phyloP scores from a whole-genome alignment of 495 filamentous ascomycete genomes.

The Parmelia sp. region DNA sequence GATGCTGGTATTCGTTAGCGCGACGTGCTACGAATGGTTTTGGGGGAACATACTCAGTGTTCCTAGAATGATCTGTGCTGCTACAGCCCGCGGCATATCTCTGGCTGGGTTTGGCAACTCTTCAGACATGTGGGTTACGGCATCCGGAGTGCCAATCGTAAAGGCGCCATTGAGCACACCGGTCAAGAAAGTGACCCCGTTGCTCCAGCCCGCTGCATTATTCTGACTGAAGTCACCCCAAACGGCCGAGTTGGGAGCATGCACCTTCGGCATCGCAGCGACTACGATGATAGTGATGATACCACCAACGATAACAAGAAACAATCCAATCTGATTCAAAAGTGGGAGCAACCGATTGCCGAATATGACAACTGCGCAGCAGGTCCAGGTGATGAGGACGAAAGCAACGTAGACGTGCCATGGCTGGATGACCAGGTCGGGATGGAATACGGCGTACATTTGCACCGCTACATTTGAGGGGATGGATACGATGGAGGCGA shows the following conservation, averaged over 20 bases:
- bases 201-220: slow-evolving; percentile 62
- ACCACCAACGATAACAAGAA: slow-evolving; percentile 56
- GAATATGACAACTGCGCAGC: slow-evolving; percentile 56
- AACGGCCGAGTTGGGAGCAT: slow-evolving; percentile 53
- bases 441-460: slow-evolving; percentile 62
- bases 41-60: slow-evolving; percentile 5
- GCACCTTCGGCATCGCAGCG: slow-evolving; percentile 59
- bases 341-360: slow-evolving; percentile 57
- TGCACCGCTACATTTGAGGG: slow-evolving; percentile 58
- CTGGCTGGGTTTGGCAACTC: slow-evolving; percentile 62
- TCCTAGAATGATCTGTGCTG: slow-evolving; percentile 37
- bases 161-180: slow-evolving; percentile 86
- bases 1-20: slow-evolving; percentile 15
- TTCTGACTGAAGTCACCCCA: slow-evolving; percentile 38
- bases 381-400: slow-evolving; percentile 57
- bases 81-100: slow-evolving; percentile 54
- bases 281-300: slow-evolving; percentile 63
- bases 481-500: slow-evolving; percentile 59
- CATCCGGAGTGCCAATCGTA: slow-evolving; percentile 73
- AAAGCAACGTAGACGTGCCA: slow-evolving; percentile 76
- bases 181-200: slow-evolving; percentile 70
- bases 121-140: slow-evolving; percentile 72
- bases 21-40: not conserved
- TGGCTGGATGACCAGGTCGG: slow-evolving; percentile 47
- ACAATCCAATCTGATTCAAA: slow-evolving; percentile 57